Percentiles rank a stretch among this genome's conserved stretches.
These are phyloP conservation scores for Leptographium flavum DNA, from an alignment of 2,329 filamentous ascomycete genomes.

Conservation along the genomic window DNA sequence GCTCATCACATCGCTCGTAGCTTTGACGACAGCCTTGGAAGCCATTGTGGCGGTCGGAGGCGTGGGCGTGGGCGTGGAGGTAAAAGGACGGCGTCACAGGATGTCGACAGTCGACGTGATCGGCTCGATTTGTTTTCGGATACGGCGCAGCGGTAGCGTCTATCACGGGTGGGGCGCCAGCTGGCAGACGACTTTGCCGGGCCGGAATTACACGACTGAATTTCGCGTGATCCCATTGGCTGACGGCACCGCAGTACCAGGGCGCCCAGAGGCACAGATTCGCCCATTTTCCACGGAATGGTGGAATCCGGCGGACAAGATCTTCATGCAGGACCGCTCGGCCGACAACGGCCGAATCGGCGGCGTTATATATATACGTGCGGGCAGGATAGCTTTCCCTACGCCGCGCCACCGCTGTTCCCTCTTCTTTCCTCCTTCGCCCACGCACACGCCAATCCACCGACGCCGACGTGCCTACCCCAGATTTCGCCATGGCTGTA, in stretches of 20 bases:
- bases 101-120: not conserved
- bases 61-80: not conserved
- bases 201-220: not conserved
- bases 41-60: conserved; percentile 29
- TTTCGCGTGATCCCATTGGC: no score
- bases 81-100: not conserved
- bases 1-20: conserved; percentile 37
- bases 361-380: no score
- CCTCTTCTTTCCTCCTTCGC: not conserved
- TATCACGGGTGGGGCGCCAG: conserved; percentile 3
- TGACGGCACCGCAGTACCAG: no score
- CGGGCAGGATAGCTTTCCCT: no score
- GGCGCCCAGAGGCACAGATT: no score
- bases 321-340: no score
- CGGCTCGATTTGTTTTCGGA: not conserved
- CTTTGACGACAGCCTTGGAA: conserved; percentile 44
- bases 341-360: no score
- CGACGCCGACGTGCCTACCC: not conserved
- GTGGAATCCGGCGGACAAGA: no score
- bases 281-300: no score
- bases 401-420: not conserved
- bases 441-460: no score
- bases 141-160: not conserved
- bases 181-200: conserved; percentile 1
- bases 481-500: no score